Evolutionary conservation across 305 asterid genomes (phyloP).

Genomic region (Plantago coronopus): DNA sequence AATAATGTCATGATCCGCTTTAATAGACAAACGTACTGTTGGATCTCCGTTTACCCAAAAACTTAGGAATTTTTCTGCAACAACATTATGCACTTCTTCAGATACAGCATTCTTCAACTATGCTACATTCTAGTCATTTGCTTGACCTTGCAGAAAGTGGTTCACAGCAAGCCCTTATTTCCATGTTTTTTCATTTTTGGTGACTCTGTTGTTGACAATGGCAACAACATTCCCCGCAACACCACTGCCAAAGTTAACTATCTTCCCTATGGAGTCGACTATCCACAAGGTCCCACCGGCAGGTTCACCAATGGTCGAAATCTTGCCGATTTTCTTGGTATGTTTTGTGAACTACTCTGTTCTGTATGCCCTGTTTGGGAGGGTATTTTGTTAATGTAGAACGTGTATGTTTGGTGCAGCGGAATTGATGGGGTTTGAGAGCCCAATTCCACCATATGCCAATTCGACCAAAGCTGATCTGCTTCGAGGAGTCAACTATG

Average conservation of each 20-base stretch:
- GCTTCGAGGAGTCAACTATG: slow-evolving; percentile 40
- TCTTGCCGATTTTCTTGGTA: slow-evolving; percentile 35
- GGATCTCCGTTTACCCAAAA: too few relatives aligned
- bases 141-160: background rate
- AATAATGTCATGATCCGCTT: too few relatives aligned
- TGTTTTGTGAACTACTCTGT: too few relatives aligned
- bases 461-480: slow-evolving; percentile 21
- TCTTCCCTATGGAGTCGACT: slow-evolving; percentile 56
- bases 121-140: too few relatives aligned
- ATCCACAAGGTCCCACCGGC: slow-evolving; percentile 37
- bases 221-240: slow-evolving; percentile 42
- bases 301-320: slow-evolving; percentile 42
- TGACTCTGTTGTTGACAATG: slow-evolving; percentile 54
- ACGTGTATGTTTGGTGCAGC: slow-evolving; percentile 16
- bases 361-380: background rate
- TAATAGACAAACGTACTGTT: too few relatives aligned
- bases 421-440: slow-evolving; percentile 30
- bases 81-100: too few relatives aligned
- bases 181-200: slow-evolving; percentile 53
- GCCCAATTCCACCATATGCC: slow-evolving; percentile 26
- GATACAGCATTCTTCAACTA: too few relatives aligned
- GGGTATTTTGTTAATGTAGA: background rate
- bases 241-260: slow-evolving; percentile 42
- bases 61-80: too few relatives aligned
- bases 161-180: slow-evolving; percentile 30